Evolutionary conservation across 192 early-diverging fungal genomes (phyloP), one percentile per base, ranked within the genome.

Genomic region (Coemansia sp.): DNA sequence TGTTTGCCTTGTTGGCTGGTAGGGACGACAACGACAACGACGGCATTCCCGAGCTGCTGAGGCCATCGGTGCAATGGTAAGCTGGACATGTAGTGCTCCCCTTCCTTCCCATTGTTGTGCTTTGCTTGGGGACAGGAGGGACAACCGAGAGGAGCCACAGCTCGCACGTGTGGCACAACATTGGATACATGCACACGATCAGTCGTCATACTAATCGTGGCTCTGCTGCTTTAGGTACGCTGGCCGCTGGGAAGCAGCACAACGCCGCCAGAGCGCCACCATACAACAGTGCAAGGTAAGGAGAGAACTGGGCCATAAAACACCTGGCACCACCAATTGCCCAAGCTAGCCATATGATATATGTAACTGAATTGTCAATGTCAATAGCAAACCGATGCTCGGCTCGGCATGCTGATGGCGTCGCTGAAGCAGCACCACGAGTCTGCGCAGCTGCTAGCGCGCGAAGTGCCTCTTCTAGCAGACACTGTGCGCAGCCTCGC

Each of bases 261-360:
- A 48, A 14, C 46, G 26, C 14, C 46, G 46, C 46, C 46, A 48
- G 46, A 48, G 46, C 24, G 46, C 26, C 14, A 14, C 46, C 76
- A 56, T 65, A 27, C 52, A 53, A 52, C 58, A 63, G 43, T 68
- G 70, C 70, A 57, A 79, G 76, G 76, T 69, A 79, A n/a, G n/a
- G n/a, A n/a, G n/a, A n/a, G n/a, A n/a, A n/a, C n/a, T n/a, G n/a
- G n/a, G n/a, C n/a, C n/a, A n/a, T n/a, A n/a, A n/a, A n/a, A n/a
- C n/a, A n/a, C n/a, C n/a, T n/a, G n/a, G n/a, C n/a, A n/a, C n/a
- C n/a, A n/a, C n/a, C n/a, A n/a, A n/a, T n/a, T n/a, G n/a, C n/a
- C n/a, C n/a, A n/a, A n/a, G n/a, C n/a, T n/a, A n/a, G n/a, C n/a
- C n/a, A n/a, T n/a, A n/a, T n/a, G n/a, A n/a, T n/a, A n/a, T n/a